phyloP scores from a whole-genome alignment of 192 early-diverging fungal genomes.

The Rhizophagus sp. region DNA sequence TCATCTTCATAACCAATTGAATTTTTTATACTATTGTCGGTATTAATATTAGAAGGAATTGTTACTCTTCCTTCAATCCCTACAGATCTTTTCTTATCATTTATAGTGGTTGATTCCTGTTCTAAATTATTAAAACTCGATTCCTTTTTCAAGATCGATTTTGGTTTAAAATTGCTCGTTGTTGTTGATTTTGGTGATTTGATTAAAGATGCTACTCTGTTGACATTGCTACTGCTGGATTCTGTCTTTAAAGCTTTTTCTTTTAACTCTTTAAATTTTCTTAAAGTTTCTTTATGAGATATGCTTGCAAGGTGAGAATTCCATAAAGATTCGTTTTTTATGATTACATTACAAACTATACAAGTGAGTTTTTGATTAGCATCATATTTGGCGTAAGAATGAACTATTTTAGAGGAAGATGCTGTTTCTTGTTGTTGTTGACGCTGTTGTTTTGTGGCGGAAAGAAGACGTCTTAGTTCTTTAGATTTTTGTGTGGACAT shows the following conservation, averaged over 20 bases:
- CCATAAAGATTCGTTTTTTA: slow-evolving; percentile 13
- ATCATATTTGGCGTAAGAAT: slow-evolving; percentile 17
- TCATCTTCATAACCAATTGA: too few species aligned
- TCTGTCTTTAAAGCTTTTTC: background rate
- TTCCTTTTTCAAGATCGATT: too few species aligned
- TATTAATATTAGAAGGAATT: too few species aligned
- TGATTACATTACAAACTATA: background rate
- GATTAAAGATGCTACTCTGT: too few species aligned
- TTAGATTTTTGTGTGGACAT: slow-evolving; percentile 20
- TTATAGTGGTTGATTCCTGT: too few species aligned
- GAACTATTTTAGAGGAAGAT: background rate
- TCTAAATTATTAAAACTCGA: too few species aligned
- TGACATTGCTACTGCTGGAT: too few species aligned
- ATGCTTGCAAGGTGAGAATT: background rate
- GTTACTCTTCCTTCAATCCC: too few species aligned
- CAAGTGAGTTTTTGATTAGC: slow-evolving; percentile 16
- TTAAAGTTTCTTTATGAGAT: slow-evolving; percentile 10
- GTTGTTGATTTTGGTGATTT: too few species aligned
- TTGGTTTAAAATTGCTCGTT: too few species aligned
- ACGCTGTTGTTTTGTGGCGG: slow-evolving; percentile 10
- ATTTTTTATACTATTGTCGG: too few species aligned
- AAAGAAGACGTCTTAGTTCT: slow-evolving; percentile 15
- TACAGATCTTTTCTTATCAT: too few species aligned
- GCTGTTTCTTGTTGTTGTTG: background rate
- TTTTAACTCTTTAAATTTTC: slow-evolving; percentile 1